phyloP scores from a whole-genome alignment of 257 asterid genomes.

The Solanum tacnaense region DNA sequence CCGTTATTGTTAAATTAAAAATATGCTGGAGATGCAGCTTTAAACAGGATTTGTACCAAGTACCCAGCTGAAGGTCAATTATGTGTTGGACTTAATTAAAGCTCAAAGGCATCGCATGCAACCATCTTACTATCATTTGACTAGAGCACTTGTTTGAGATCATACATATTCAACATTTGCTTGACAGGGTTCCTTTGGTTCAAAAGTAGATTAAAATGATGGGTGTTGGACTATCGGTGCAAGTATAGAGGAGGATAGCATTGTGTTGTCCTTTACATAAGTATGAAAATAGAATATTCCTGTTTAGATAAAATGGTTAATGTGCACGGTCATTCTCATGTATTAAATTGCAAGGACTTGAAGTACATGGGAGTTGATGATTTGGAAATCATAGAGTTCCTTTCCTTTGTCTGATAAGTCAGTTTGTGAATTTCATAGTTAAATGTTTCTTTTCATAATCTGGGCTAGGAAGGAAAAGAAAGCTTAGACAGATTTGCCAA shows the following conservation, averaged over 20 bases:
- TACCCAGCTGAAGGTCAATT: neutral
- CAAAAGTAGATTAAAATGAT: neutral
- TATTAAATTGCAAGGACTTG: neutral
- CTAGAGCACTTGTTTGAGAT: neutral
- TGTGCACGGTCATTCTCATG: neutral
- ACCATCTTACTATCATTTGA: neutral
- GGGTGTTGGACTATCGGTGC: neutral
- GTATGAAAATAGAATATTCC: neutral
- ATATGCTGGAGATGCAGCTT: neutral
- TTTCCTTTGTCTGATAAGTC: neutral
- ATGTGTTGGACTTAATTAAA: neutral
- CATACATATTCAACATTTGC: neutral
- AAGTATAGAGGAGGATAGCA: neutral
- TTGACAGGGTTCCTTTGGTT: neutral
- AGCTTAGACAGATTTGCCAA: neutral
- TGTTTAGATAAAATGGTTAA: neutral
- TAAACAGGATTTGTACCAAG: neutral
- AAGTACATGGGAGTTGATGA: neutral
- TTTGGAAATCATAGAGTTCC: neutral
- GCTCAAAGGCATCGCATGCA: neutral
- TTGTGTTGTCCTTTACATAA: neutral
- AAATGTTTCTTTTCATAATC: neutral
- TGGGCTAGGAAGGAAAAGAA: neutral
- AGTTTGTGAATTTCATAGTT: neutral
- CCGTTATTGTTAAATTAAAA: neutral